Conservation (phyloP, 148 eudicot species). For the Chenopodium formosanum region DNA sequence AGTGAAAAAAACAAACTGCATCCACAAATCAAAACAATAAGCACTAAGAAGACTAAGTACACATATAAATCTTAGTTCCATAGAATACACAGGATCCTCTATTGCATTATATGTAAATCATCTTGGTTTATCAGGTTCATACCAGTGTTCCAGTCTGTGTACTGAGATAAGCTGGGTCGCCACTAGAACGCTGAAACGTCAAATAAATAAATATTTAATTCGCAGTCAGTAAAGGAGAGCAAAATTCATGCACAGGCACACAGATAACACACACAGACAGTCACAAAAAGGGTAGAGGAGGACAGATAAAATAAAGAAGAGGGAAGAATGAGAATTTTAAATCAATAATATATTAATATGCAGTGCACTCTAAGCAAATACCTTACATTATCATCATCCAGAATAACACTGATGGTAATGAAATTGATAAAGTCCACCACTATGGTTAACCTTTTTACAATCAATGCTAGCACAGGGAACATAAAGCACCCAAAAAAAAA, state of each 20-base stretch:
- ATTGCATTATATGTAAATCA: background rate
- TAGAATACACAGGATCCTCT: background rate
- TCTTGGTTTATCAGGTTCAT: slow-evolving; percentile 26
- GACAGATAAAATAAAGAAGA: background rate
- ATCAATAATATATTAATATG: background rate
- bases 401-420: background rate
- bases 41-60: background rate
- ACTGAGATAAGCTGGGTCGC: slow-evolving; percentile 44
- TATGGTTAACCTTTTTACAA: too few relatives aligned
- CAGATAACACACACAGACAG: background rate
- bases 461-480: too few relatives aligned
- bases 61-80: background rate
- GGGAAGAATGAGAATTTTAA: background rate
- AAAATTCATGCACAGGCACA: background rate
- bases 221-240: background rate
- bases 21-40: slow-evolving; percentile 18
- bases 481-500: too few relatives aligned
- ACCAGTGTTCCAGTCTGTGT: slow-evolving; percentile 87
- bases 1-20: slow-evolving; percentile 94
- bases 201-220: slow-evolving; percentile 1
- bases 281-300: background rate
- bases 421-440: too few relatives aligned
- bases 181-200: slow-evolving; percentile 75
- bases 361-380: background rate
- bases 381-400: background rate